phyloP scores from a whole-genome alignment of 129 eudicot genomes.

The Chrysanthemum lavandulifolium region DNA sequence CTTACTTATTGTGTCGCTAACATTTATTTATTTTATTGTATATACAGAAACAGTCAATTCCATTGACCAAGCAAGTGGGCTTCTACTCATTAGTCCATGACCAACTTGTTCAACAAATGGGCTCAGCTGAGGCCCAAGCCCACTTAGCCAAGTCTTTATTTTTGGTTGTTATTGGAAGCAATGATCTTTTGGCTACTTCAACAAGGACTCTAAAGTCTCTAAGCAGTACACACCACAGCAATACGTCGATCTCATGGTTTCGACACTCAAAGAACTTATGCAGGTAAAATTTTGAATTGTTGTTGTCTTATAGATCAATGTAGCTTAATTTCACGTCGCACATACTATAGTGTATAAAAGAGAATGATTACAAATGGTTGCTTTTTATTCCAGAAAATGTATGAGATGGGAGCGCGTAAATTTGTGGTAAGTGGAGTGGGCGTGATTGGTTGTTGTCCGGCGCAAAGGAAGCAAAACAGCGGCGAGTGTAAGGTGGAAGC shows the following conservation, averaged over 20 bases:
- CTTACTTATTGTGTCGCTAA: too few species aligned
- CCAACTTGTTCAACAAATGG: slow-evolving; percentile 39
- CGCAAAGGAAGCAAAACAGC: slow-evolving; percentile 48
- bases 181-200: slow-evolving; percentile 68
- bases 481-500: slow-evolving; percentile 49
- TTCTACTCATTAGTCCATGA: slow-evolving; percentile 46
- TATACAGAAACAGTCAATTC: slow-evolving; percentile 50
- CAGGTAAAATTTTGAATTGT: slow-evolving; percentile 38
- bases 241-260: slow-evolving; percentile 56
- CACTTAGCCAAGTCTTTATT: slow-evolving; percentile 65
- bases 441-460: slow-evolving; percentile 79
- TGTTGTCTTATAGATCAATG: too few species aligned
- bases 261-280: slow-evolving; percentile 45
- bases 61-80: slow-evolving; percentile 52
- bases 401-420: slow-evolving; percentile 70
- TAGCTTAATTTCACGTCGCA: too few species aligned
- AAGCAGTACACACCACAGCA: slow-evolving; percentile 57
- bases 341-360: too few species aligned
- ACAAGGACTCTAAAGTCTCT: slow-evolving; percentile 38
- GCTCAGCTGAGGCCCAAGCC: slow-evolving; percentile 37
- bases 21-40: not conserved
- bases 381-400: slow-evolving; percentile 34
- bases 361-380: not conserved
- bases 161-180: slow-evolving; percentile 76
- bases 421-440: slow-evolving; percentile 54